Evolutionary conservation across 257 asterid genomes (phyloP).

Genomic region (Verbena officinalis): DNA sequence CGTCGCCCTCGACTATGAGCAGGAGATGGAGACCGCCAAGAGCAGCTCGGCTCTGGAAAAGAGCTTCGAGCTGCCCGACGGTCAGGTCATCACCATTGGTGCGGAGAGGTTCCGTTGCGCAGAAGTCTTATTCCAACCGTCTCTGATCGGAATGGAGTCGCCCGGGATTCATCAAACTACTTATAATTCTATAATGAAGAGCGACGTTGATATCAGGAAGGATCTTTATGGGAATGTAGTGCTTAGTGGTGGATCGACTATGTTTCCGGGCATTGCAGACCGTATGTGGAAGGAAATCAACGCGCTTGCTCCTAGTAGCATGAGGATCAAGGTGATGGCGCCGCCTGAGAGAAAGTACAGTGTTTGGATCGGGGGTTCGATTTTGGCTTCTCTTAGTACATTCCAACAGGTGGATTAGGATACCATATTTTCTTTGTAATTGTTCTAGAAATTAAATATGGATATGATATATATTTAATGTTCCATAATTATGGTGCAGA

Average conservation of each 20-base stretch:
- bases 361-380: not conserved
- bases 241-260: not conserved
- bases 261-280: not conserved
- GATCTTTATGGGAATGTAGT: too few species aligned
- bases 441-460: not conserved
- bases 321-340: conserved; percentile 3
- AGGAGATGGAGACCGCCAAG: not conserved
- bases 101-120: conserved; percentile 2
- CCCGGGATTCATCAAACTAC: not conserved
- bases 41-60: not conserved
- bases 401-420: not conserved
- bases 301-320: not conserved
- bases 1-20: conserved; percentile 2
- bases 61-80: conserved; percentile 3
- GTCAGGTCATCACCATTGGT: too few species aligned
- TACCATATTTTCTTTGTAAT: not conserved
- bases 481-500: not conserved
- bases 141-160: not conserved
- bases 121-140: not conserved
- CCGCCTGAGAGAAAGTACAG: not conserved
- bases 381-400: conserved; percentile 8
- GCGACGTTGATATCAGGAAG: not conserved
- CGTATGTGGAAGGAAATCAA: not conserved
- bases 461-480: too few species aligned
- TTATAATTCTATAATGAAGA: not conserved